These are phyloP conservation scores for Sugiyamaella pinicola DNA, from an alignment of 1,139 yeast species.

Conservation along the genomic window DNA sequence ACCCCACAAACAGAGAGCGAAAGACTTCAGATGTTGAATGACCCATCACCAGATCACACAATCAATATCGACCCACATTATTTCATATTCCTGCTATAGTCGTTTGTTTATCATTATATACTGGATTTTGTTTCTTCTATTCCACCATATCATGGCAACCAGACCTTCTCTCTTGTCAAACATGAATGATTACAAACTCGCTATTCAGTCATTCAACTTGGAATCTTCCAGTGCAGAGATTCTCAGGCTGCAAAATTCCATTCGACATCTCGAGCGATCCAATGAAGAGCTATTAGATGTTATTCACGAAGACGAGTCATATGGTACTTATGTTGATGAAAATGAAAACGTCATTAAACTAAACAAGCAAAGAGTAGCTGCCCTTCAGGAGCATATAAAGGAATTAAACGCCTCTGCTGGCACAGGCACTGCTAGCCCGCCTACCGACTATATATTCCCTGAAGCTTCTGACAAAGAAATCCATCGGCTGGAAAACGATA, in stretches of 20 bases:
- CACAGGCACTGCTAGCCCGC: neutral
- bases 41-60: too few species aligned
- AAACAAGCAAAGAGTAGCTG: constrained; percentile 30
- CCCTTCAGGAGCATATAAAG: constrained; percentile 23
- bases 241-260: constrained; percentile 37
- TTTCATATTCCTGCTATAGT: too few species aligned
- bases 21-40: too few species aligned
- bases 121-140: too few species aligned
- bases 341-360: constrained; percentile 31
- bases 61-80: neutral
- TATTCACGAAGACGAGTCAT: constrained; percentile 27
- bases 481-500: constrained; percentile 6
- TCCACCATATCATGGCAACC: neutral
- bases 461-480: constrained; percentile 1
- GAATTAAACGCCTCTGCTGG: constrained; percentile 3
- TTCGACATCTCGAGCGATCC: constrained; percentile 35
- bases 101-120: too few species aligned
- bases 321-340: constrained; percentile 33
- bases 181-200: constrained; percentile 27
- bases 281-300: constrained; percentile 33
- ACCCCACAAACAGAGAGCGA: too few species aligned
- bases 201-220: constrained; percentile 28
- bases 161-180: constrained; percentile 5
- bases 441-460: neutral
- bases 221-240: constrained; percentile 30